A percentile compares a stretch with the other conserved stretches of the same genome.
phyloP scores from a whole-genome alignment of 495 filamentous ascomycete genomes.

The Penicillium canariense region DNA sequence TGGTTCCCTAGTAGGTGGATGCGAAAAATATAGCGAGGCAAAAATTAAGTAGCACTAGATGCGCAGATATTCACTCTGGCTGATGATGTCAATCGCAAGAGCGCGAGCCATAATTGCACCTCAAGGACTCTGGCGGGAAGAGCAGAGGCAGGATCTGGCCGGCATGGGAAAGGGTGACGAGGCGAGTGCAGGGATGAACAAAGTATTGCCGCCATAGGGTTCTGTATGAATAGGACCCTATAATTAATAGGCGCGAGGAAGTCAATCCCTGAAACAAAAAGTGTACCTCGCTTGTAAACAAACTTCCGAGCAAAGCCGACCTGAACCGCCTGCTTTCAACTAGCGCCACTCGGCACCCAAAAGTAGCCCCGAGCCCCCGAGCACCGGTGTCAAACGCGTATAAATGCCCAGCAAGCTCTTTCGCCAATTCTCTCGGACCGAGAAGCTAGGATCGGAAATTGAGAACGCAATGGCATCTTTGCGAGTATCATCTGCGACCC shows the following conservation, averaged over 20 bases:
- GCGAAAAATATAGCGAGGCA: neutral
- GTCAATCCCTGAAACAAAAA: neutral
- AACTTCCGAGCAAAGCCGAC: neutral
- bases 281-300: neutral
- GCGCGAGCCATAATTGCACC: neutral
- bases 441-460: neutral
- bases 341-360: conserved; percentile 34
- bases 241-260: neutral
- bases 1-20: neutral
- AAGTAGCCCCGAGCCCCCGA: conserved; percentile 42
- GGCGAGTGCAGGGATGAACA: neutral
- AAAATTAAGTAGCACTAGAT: neutral
- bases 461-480: conserved; percentile 27
- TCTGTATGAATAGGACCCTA: neutral
- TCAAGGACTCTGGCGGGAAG: neutral
- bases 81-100: neutral
- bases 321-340: neutral
- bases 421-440: neutral
- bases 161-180: neutral
- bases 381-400: conserved; percentile 11
- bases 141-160: neutral
- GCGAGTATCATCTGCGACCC: conserved; percentile 26
- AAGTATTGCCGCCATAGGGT: neutral
- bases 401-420: conserved; percentile 11
- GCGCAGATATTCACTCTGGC: neutral